A percentile compares a stretch with the other conserved stretches of the same genome.
phyloP scores from a whole-genome alignment of 306 rosid genomes.

The Morella rubra region DNA sequence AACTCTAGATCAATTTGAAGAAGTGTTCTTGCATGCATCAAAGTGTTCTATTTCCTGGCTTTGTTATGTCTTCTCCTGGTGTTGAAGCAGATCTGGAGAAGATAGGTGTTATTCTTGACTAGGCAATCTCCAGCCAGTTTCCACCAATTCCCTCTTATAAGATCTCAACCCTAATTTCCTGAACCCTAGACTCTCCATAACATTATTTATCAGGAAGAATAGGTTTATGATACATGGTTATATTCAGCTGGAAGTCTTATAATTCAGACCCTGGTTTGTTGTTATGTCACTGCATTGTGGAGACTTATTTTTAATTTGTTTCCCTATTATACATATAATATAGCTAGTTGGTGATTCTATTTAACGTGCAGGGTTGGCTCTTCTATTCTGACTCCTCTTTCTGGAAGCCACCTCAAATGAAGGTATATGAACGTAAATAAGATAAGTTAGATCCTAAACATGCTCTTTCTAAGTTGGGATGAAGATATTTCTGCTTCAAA shows the following conservation, averaged over 20 bases:
- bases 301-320: not conserved
- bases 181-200: not conserved
- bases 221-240: not conserved
- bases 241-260: not conserved
- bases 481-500: not conserved
- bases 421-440: conserved; percentile 51
- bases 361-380: conserved; percentile 84
- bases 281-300: not conserved
- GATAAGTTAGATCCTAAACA: conserved; percentile 10
- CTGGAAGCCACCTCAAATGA: conserved; percentile 96
- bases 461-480: conserved; percentile 15
- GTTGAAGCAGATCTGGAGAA: not conserved
- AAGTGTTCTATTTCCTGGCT: too few species aligned
- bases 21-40: too few species aligned
- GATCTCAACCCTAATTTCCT: not conserved
- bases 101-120: not conserved
- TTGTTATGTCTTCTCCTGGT: not conserved
- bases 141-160: not conserved
- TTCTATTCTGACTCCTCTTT: conserved; percentile 79
- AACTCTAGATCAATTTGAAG: too few species aligned
- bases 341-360: conserved; percentile 26
- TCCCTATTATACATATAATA: not conserved
- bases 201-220: not conserved
- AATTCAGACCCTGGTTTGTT: not conserved
- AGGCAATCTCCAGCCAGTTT: not conserved